Evolutionary conservation across 129 eudicot species (phyloP), one percentile per base, ranked within the genome.

Genomic region (Chrysanthemum seticuspe): DNA sequence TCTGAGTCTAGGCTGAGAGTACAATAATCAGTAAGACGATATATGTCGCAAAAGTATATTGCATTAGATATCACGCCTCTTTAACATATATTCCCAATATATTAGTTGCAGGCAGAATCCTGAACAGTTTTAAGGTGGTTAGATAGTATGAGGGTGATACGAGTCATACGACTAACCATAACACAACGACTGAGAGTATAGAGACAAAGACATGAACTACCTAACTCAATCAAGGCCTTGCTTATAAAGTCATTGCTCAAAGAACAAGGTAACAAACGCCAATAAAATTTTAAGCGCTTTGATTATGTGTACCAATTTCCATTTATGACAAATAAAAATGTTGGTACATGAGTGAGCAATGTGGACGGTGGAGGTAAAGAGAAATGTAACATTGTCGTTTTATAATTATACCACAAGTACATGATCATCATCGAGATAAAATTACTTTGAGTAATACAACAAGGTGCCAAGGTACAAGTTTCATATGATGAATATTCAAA

Each of bases 1-100:
- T 86, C 99, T 4, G 97, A 95, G 79, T 95, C 99, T 63, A 95
- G 85, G 87, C 96, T 95, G 96, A 49, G 76, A 68, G 44, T 48
- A 70, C 52, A 19, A 64, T 29, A 79, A 63, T 70, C 47, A 47
- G 47, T 25, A 76, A 78, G 62, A 55, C 34, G 15, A 70, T 34
- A 8, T 55, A 23, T 61, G 1, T 53, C 45, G 45, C 21, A 31
- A 69, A 16, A 44, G 4, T 15, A 70, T 57, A 60, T 3, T 72
- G n/a, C 12, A 9, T 70, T 55, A 65, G 44, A 36, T 36, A 36
- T 44, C 27, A 60, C 47, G 58, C 59, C 34, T 16, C 27, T 27
- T 73, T 61, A 36, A 79, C 74, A 40, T 58, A 51, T 48, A 55
- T n/a, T 54, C 21, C 48, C 40, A 23, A 62, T 16, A 36, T 62